Conservation (phyloP, 2,329 filamentous ascomycete genomes). For the Fusarium sterilihyphosum region DNA sequence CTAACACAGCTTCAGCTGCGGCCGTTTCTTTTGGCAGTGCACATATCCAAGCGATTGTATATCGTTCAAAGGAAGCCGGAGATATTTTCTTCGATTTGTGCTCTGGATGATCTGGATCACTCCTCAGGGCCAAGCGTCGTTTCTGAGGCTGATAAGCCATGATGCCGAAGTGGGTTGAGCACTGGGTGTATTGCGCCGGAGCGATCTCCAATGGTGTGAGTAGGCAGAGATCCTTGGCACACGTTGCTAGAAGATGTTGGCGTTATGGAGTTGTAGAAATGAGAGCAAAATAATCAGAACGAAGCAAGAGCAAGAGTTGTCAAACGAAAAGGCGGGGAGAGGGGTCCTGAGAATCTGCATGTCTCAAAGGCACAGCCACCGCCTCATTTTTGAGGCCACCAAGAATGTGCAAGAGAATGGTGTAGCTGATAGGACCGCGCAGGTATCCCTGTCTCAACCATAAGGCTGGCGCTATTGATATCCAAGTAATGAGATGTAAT, state of each 20-base stretch:
- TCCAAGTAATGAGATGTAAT: rapidly evolving
- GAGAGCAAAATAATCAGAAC: too few relatives aligned
- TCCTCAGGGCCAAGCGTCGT: neutral
- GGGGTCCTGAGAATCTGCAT: neutral
- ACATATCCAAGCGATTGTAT: conserved; percentile 20
- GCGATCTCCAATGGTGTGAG: rapidly evolving
- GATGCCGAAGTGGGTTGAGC: too few relatives aligned
- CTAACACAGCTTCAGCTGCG: conserved; percentile 9
- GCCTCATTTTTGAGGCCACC: neutral
- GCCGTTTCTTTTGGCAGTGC: conserved; percentile 10
- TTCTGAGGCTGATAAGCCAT: neutral
- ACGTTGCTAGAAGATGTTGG: neutral
- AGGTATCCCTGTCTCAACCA: neutral
- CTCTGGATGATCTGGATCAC: rapidly evolving
- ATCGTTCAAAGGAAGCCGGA: neutral
- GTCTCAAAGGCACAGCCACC: neutral
- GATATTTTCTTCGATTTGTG: neutral
- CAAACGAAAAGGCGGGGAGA: neutral
- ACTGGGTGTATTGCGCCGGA: too few relatives aligned
- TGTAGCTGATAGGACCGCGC: neutral
- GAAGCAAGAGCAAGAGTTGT: neutral
- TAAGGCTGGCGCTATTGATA: too few relatives aligned
- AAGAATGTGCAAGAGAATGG: neutral
- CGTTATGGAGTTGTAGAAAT: neutral
- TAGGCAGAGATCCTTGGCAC: rapidly evolving